phyloP scores from a whole-genome alignment of 2,329 filamentous ascomycete species.

The Fusarium pseudoanthophilum region DNA sequence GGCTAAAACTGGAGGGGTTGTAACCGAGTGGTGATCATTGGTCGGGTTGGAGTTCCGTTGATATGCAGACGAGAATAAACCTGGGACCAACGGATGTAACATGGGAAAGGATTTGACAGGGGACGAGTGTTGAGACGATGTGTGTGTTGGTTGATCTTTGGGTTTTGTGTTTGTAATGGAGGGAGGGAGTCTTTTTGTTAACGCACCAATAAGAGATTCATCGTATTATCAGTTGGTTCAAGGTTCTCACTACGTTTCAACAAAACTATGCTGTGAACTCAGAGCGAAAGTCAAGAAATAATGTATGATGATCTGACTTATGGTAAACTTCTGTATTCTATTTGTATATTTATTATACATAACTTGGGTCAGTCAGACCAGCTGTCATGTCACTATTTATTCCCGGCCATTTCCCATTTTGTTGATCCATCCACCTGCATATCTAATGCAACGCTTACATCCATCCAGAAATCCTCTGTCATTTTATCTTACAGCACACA shows the following conservation, averaged over 20 bases:
- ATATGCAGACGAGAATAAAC: not conserved
- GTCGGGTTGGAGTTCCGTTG: slow-evolving; percentile 7
- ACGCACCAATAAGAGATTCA: slow-evolving; percentile 15
- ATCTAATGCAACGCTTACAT: not conserved
- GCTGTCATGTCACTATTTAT: not conserved
- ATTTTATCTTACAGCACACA: not conserved
- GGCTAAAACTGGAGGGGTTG: not conserved
- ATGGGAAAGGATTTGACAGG: not conserved
- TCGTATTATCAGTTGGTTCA: not conserved
- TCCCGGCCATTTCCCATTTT: not conserved
- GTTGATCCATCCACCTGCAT: not conserved
- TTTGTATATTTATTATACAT: not conserved
- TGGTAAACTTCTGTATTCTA: not conserved
- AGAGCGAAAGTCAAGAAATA: accelerated
- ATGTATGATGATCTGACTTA: not conserved
- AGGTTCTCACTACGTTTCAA: not conserved
- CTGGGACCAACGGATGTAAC: slow-evolving; percentile 17
- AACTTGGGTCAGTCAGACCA: not conserved
- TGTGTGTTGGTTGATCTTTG: slow-evolving; percentile 15
- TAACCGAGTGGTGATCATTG: not conserved
- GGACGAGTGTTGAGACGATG: not conserved
- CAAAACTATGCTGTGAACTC: accelerated
- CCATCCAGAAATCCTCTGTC: not conserved
- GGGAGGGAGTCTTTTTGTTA: not conserved
- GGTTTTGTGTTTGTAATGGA: not conserved